Conservation (phyloP, 768 basidiomycete genomes). For the Hypholoma fasciculare region DNA sequence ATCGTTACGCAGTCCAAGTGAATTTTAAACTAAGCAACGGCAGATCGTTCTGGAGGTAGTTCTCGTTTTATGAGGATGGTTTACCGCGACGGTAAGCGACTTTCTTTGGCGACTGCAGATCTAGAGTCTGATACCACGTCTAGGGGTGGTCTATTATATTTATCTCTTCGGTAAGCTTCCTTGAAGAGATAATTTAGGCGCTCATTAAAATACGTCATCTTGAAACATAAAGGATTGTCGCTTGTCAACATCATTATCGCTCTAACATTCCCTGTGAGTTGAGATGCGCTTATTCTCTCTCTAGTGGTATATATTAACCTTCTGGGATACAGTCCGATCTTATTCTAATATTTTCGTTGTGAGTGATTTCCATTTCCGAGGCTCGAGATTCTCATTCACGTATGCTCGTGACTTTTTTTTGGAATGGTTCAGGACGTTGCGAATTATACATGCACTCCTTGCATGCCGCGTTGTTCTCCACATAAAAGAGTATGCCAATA, state of each 20-base stretch:
- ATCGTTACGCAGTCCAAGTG: not conserved
- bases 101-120: not conserved
- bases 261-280: conserved; percentile 14
- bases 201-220: not conserved
- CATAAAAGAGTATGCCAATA: conserved; percentile 6
- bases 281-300: not conserved
- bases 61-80: conserved; percentile 14
- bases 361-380: not conserved
- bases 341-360: conserved; percentile 17
- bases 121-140: not conserved
- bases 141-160: conserved; percentile 21
- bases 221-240: conserved; percentile 12
- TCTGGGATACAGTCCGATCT: conserved; percentile 10
- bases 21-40: not conserved
- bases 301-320: not conserved
- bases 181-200: not conserved
- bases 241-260: conserved; percentile 18
- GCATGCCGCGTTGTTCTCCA: conserved; percentile 19
- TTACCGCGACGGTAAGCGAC: conserved; percentile 17
- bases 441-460: conserved; percentile 18
- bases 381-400: not conserved
- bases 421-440: conserved; percentile 7
- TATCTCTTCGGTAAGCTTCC: conserved; percentile 19
- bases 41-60: conserved; percentile 10
- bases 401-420: not conserved